Evolutionary conservation across 139 green algal species (phyloP), one percentile per base, ranked within the genome.

Genomic region (Penium margaritaceum): DNA sequence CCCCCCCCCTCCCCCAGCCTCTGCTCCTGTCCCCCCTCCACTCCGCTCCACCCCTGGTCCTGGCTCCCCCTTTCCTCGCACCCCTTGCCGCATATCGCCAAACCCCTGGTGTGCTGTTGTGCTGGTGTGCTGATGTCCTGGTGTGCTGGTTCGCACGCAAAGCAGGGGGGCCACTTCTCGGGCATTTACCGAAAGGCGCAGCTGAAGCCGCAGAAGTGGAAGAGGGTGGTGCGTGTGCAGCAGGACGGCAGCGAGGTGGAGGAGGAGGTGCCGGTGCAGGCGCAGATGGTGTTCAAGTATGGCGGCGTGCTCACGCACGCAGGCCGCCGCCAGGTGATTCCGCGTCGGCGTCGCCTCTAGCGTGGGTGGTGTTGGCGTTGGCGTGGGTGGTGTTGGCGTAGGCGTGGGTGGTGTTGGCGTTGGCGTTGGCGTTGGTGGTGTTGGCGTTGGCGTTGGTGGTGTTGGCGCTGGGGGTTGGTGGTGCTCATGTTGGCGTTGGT

Each of bases 141-240:
- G n/a, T n/a, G n/a, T n/a, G n/a, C n/a, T n/a, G n/a, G n/a, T n/a
- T n/a, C n/a, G n/a, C n/a, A n/a, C n/a, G n/a, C n/a, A n/a, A n/a
- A n/a, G n/a, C 64, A 89, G 69, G 90, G 86, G 24, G 91, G 89
- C 34, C 83, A 90, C 67, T 95, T 96, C 84, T 87, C 84, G 19
- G 93, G 94, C 54, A 92, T 99, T 79, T 98, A 99, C 77, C 85
- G 94, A 34, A 99, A 99, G 87, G 94, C 95, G 43, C 92, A 97
- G 87, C 77, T 97, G 33, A 97, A 97, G 83, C 92, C 92, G 17
- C 75, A 89, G 30, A 72, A 72, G 65, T 92, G 83, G 81, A 57
- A 63, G 24, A 5, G 5, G 24, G 38, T 67, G 30, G 21, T 30
- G 30, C 51, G 76, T 19, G 47, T 64, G 44, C 33, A 57, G 21